Percentiles rank a stretch among this genome's conserved stretches.
Evolutionary conservation across 805 yeast species (phyloP).

Genomic region (Clavispora carvajalis): DNA sequence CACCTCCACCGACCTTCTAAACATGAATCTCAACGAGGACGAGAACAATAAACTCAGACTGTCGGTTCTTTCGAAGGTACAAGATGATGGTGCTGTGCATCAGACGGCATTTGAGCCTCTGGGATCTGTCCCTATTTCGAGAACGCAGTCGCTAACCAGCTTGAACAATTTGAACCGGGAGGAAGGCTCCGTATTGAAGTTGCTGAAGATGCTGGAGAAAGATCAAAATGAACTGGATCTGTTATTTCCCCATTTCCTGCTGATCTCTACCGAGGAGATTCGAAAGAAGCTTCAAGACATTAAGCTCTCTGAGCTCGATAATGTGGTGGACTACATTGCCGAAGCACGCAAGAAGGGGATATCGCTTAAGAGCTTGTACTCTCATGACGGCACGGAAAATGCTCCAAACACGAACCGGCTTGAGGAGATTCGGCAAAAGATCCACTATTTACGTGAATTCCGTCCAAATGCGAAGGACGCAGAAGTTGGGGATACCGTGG

Average conservation of each 20-base stretch:
- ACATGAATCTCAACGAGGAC: constrained; percentile 19
- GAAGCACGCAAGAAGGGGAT: constrained; percentile 29
- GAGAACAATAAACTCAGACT: constrained; percentile 15
- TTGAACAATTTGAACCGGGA: constrained; percentile 32
- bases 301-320: constrained; percentile 30
- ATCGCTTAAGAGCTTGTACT: constrained; percentile 19
- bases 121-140: constrained; percentile 9
- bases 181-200: constrained; percentile 39
- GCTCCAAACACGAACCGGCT: not conserved
- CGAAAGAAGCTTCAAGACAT: constrained; percentile 26
- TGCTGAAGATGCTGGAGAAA: constrained; percentile 25
- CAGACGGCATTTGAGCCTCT: constrained; percentile 5
- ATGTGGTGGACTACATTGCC: constrained; percentile 27
- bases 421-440: constrained; percentile 7
- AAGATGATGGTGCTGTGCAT: not conserved
- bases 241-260: constrained; percentile 9
- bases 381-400: not conserved
- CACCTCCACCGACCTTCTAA: constrained; percentile 10
- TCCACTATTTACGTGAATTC: constrained; percentile 3
- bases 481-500: constrained; percentile 1
- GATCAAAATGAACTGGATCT: not conserved
- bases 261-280: constrained; percentile 35
- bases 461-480: not conserved
- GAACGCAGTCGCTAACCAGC: constrained; percentile 20
- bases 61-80: constrained; percentile 1